These are phyloP conservation scores for Boletus reticuloceps DNA, from an alignment of 768 basidiomycete species.

Conservation along the genomic window DNA sequence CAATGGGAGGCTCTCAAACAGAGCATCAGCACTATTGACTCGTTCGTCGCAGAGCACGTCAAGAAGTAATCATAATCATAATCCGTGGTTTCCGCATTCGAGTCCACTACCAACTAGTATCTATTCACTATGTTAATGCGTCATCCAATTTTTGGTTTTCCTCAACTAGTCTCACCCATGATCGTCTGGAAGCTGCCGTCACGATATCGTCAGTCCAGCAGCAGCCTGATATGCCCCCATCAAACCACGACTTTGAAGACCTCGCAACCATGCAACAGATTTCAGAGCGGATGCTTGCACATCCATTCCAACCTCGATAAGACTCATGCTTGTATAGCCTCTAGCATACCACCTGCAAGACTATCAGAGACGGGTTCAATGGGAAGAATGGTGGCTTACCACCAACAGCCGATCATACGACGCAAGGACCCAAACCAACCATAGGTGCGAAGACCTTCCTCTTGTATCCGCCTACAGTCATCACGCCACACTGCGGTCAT, in stretches of 20 bases:
- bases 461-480: conserved; percentile 52
- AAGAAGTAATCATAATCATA: conserved; percentile 12
- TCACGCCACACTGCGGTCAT: conserved; percentile 75
- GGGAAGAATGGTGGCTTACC: conserved; percentile 44
- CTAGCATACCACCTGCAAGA: conserved; percentile 56
- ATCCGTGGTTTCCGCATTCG: neutral
- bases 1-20: conserved; percentile 65
- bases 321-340: conserved; percentile 46
- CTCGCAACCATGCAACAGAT: conserved; percentile 60
- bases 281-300: conserved; percentile 53
- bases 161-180: neutral
- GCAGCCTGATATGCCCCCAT: conserved; percentile 69
- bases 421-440: conserved; percentile 46
- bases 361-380: neutral
- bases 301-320: conserved; percentile 66
- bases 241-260: conserved; percentile 56
- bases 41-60: conserved; percentile 38
- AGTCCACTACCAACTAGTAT: neutral
- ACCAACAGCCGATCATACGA: conserved; percentile 66
- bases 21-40: conserved; percentile 46
- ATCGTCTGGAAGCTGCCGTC: neutral
- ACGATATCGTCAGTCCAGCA: conserved; percentile 51
- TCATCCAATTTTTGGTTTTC: neutral
- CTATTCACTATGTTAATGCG: conserved; percentile 3
- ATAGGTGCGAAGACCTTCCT: conserved; percentile 46